Base-by-base conservation (phyloP, 495 filamentous ascomycete species). In the Oleoguttula mirabilis region DNA sequence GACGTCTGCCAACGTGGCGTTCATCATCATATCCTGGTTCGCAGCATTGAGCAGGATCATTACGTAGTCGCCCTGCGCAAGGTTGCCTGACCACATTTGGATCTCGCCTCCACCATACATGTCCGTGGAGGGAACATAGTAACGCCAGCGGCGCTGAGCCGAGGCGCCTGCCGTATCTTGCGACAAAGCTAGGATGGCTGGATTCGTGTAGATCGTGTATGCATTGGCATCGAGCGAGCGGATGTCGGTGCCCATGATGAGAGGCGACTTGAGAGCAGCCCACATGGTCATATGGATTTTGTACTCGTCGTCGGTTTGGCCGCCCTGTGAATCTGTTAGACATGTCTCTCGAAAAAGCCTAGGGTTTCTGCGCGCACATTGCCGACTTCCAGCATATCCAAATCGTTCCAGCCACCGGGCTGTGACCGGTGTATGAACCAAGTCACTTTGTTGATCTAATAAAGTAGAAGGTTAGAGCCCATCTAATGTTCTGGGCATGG, bases 221-320 rank as follows among this genome's bases (percentile, higher is more conserved):
- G 63, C 62, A 1, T 40, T 51, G 6, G 47, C 41, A 14, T 40
- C 37, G 8, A 74, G 63, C 1, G 55, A 54, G 22, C 43, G 51
- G 20, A 72, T 54, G 21, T 65, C 64, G 1, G 59, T 69, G 1
- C 71, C 70, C 27, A 79, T 71, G 16, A 67, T 56, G 4, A 77
- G 58, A 0, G 72, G 70, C 11, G 67, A 71, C 52, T 76, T 77
- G 40, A 68, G 51, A 21, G 73, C 69, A 32, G 68, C 69, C 73
- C 73, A 77, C 32, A 77, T 52, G 1, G 65, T 65, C 44, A 77
- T 75, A 53, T 77, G 74, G 0, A 68, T 66, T 28, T 65, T 60
- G 17, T 52, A 37, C 39, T 56, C 34, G n/a, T n/a, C n/a, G n/a
- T n/a, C n/a, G n/a, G n/a, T n/a, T n/a, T n/a, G n/a, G 32, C 35